These are phyloP conservation scores for Piper longum DNA, from an alignment of 164 flowering plant species.

Conservation along the genomic window DNA sequence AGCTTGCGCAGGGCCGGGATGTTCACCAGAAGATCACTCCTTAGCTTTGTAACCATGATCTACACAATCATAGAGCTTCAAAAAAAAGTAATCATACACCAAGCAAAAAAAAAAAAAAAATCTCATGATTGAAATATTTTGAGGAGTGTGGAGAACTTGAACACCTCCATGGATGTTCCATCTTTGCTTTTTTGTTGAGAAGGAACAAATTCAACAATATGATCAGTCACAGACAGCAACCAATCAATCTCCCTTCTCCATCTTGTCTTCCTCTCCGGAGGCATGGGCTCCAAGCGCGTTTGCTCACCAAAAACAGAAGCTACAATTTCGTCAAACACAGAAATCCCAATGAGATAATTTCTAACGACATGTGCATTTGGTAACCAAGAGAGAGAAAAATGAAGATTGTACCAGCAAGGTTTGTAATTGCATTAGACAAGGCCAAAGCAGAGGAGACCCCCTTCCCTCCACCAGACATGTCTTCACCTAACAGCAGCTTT, in stretches of 20 bases:
- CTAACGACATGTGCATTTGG: not conserved
- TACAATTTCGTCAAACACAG: conserved; percentile 12
- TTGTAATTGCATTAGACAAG: conserved; percentile 86
- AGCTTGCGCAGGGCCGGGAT: conserved; percentile 85
- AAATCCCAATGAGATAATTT: not conserved
- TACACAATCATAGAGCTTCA: conserved; percentile 7
- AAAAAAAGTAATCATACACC: not conserved
- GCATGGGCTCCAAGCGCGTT: conserved; percentile 64
- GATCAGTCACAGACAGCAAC: conserved; percentile 85
- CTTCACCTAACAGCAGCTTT: conserved; percentile 87
- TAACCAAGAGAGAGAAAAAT: not conserved
- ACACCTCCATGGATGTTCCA: conserved; percentile 67
- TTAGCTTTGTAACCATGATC: conserved; percentile 81
- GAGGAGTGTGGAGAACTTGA: not conserved
- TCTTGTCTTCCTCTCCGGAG: conserved; percentile 47
- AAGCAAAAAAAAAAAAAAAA: not conserved
- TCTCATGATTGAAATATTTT: not conserved
- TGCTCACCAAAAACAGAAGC: conserved; percentile 88
- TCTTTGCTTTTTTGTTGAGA: conserved; percentile 58
- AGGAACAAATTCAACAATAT: conserved; percentile 84
- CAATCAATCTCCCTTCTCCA: conserved; percentile 89
- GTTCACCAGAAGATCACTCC: conserved; percentile 72
- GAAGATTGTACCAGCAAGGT: conserved; percentile 50
- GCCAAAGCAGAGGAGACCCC: conserved; percentile 94
- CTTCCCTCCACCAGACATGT: conserved; percentile 94